Conservation (phyloP, 2,329 filamentous ascomycete species). For the Sarocladium strictum region DNA sequence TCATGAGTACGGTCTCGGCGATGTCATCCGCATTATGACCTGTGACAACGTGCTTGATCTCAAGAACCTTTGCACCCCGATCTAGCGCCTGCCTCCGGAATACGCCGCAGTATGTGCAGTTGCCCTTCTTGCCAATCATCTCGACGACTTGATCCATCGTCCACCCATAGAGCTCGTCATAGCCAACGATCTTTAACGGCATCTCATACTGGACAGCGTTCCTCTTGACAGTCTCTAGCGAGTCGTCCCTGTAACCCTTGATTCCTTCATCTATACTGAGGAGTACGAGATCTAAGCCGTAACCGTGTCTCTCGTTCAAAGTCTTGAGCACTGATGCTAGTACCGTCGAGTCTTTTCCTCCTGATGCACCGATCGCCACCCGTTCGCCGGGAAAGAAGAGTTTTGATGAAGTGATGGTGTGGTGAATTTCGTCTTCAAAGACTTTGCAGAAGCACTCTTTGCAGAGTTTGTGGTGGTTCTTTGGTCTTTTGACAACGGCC, state of each 20-base stretch:
- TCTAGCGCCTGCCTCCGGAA: conserved; percentile 93
- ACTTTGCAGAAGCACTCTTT: conserved; percentile 77
- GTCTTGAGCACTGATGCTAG: conserved; percentile 92
- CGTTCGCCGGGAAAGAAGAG: conserved; percentile 80
- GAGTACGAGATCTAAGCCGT: conserved; percentile 78
- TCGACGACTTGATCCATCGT: conserved; percentile 99
- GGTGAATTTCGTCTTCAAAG: conserved; percentile 91
- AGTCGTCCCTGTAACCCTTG: conserved; percentile 93
- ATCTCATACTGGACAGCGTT: conserved; percentile 90
- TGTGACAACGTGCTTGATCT: conserved; percentile 89
- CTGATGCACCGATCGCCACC: conserved; percentile 91
- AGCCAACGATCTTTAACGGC: conserved; percentile 86
- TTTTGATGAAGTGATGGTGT: conserved; percentile 77
- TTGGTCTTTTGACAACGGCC: conserved; percentile 86
- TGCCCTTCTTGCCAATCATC: conserved; percentile 94
- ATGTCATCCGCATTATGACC: conserved; percentile 98
- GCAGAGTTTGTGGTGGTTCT: conserved; percentile 92
- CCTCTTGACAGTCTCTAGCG: conserved; percentile 89
- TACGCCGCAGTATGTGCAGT: conserved; percentile 98
- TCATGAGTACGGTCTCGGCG: conserved; percentile 97
- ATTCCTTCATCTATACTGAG: conserved; percentile 97
- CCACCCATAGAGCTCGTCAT: conserved; percentile 93
- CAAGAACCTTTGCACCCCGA: conserved; percentile 79
- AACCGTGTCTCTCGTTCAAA: conserved; percentile 81
- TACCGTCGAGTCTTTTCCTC: conserved; percentile 96